Conservation (phyloP, 2,329 filamentous ascomycete genomes). For the Microdochium bolleyi region DNA sequence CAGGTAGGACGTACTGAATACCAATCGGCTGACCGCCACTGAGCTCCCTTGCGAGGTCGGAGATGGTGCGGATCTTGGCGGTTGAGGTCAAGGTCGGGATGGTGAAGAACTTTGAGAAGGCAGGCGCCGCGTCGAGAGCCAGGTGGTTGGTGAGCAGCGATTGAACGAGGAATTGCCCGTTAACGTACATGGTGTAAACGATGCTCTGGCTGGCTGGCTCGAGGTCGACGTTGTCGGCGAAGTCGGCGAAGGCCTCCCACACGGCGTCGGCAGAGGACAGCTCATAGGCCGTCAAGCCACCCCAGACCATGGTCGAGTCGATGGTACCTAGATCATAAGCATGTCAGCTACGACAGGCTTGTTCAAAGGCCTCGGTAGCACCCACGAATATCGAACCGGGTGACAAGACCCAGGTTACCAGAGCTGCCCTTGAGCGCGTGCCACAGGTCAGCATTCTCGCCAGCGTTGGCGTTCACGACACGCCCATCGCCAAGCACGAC, state of each 20-base stretch:
- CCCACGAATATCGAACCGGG: constrained; percentile 8
- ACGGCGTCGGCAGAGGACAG: constrained; percentile 4
- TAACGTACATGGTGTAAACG: constrained; percentile 24
- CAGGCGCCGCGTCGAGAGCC: constrained; percentile 15
- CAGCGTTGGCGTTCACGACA: constrained; percentile 26
- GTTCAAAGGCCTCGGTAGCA: neutral
- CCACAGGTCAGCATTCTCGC: constrained; percentile 27
- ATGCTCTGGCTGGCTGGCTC: constrained; percentile 13
- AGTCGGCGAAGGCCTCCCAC: constrained; percentile 12
- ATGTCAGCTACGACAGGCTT: neutral
- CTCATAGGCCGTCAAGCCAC: constrained; percentile 26
- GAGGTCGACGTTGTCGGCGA: constrained; percentile 6
- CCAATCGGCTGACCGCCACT: constrained; percentile 18
- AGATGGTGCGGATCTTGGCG: constrained; percentile 16
- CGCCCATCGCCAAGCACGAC: constrained; percentile 32
- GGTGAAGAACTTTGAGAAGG: constrained; percentile 19
- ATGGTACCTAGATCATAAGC: neutral
- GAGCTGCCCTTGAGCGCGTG: constrained; percentile 31
- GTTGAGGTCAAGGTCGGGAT: constrained; percentile 14
- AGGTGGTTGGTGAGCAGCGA: constrained; percentile 22
- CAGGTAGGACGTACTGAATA: constrained; percentile 10
- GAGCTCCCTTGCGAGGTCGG: constrained; percentile 20
- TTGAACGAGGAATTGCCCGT: constrained; percentile 15
- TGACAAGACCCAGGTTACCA: constrained; percentile 28
- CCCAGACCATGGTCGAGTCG: constrained; percentile 23